Evolutionary conservation across 2,329 filamentous ascomycete genomes (phyloP).

Genomic region (Ascomycota sp.): DNA sequence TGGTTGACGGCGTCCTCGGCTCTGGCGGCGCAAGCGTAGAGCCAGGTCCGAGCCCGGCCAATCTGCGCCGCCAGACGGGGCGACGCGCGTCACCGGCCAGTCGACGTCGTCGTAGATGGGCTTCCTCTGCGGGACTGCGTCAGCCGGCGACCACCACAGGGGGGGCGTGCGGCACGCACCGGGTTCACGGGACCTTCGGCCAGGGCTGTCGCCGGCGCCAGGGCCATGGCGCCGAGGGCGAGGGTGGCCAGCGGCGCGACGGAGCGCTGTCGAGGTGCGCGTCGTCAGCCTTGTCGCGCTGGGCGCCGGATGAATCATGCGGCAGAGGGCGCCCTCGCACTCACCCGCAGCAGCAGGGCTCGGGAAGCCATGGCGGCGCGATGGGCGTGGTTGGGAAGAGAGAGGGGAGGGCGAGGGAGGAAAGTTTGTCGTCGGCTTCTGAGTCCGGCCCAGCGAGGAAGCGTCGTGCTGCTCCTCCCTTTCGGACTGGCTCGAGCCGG

Average conservation of each 20-base stretch:
- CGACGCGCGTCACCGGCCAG: conserved; percentile 33
- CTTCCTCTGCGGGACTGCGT: conserved; percentile 25
- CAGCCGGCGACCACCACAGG: neutral
- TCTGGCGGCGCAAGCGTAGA: conserved; percentile 54
- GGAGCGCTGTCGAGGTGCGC: conserved; percentile 31
- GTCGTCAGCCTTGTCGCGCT: too few species aligned
- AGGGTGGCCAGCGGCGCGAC: conserved; percentile 32
- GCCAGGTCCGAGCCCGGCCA: conserved; percentile 55
- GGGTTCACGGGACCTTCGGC: conserved; percentile 28
- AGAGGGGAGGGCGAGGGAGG: too few species aligned
- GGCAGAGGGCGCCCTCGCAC: too few species aligned
- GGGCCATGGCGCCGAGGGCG: conserved; percentile 25
- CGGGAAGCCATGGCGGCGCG: too few species aligned
- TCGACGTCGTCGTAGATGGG: conserved; percentile 67
- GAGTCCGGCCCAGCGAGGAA: too few species aligned
- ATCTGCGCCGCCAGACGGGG: conserved; percentile 75
- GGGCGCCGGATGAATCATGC: too few species aligned
- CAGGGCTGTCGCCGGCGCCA: conserved; percentile 24
- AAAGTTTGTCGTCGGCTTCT: too few species aligned
- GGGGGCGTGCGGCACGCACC: conserved; percentile 7
- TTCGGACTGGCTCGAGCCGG: too few species aligned
- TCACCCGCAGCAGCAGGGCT: too few species aligned
- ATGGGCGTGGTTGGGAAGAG: too few species aligned
- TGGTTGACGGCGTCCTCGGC: conserved; percentile 71
- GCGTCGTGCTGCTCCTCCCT: too few species aligned